phyloP scores from a whole-genome alignment of 192 early-diverging fungal genomes.

The Backusella tuberculispora region DNA sequence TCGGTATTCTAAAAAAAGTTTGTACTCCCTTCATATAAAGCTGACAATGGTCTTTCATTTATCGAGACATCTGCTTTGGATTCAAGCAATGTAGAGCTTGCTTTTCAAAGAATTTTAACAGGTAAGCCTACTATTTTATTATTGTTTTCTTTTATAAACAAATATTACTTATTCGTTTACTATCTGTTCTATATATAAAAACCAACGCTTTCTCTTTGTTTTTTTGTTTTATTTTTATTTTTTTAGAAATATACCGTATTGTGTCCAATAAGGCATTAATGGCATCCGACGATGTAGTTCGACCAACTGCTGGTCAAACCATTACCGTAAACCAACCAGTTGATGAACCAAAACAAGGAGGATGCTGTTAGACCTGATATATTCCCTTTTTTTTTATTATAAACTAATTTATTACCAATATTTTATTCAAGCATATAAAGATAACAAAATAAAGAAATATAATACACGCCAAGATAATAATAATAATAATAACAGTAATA shows the following conservation, averaged over 20 bases:
- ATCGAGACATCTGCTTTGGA: slow-evolving; percentile 99
- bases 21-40: background rate
- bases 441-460: background rate
- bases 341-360: slow-evolving; percentile 62
- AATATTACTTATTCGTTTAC: background rate
- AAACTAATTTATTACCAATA: slow-evolving; percentile 6
- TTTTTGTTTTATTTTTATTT: slow-evolving; percentile 21
- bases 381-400: background rate
- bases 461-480: background rate
- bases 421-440: background rate
- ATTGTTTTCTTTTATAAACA: background rate
- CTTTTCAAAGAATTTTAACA: slow-evolving; percentile 95
- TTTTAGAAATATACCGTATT: slow-evolving; percentile 91
- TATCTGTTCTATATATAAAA: too few species aligned
- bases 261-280: slow-evolving; percentile 97
- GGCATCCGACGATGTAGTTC: slow-evolving; percentile 68
- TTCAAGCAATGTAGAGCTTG: slow-evolving; percentile 94
- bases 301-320: slow-evolving; percentile 71
- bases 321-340: slow-evolving; percentile 66
- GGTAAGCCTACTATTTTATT: slow-evolving; percentile 52
- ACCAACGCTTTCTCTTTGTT: too few species aligned
- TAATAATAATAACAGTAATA: background rate
- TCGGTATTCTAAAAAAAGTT: too few species aligned
- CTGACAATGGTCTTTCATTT: slow-evolving; percentile 72
- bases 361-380: slow-evolving; percentile 72